A percentile compares a stretch with the other conserved stretches of the same genome.
These are phyloP conservation scores for Euptelea pleiosperma DNA, from an alignment of 164 flowering plant genomes.

Conservation along the genomic window DNA sequence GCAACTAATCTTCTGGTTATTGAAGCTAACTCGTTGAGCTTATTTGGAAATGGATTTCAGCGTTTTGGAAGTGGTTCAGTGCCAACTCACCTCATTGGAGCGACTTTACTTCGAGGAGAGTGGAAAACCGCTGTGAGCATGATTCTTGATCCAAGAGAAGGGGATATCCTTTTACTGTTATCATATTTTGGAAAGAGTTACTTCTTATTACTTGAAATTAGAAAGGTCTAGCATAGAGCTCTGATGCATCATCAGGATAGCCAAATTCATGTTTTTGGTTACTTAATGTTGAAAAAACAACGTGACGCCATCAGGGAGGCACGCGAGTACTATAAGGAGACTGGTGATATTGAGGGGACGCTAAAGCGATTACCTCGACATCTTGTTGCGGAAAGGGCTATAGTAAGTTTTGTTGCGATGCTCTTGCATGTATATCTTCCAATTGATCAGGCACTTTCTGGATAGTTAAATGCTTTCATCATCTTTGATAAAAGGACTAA, in stretches of 20 bases:
- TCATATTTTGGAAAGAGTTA: background rate
- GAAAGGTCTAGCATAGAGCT: background rate
- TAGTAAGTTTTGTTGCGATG: slow-evolving; percentile 47
- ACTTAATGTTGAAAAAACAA: slow-evolving; percentile 54
- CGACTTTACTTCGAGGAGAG: slow-evolving; percentile 86
- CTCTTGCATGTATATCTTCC: slow-evolving; percentile 2
- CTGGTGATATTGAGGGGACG: slow-evolving; percentile 75
- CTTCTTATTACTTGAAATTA: background rate
- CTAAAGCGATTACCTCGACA: slow-evolving; percentile 70
- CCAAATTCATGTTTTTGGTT: slow-evolving; percentile 28
- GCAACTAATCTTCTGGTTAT: background rate
- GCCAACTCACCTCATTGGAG: slow-evolving; percentile 87
- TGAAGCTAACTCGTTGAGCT: slow-evolving; percentile 9
- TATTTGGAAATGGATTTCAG: slow-evolving; percentile 35
- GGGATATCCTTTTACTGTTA: slow-evolving; percentile 78
- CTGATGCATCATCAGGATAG: background rate
- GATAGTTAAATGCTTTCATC: background rate
- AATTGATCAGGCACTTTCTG: background rate
- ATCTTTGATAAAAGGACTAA: too few species aligned
- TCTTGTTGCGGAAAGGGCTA: slow-evolving; percentile 83
- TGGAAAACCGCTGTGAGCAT: slow-evolving; percentile 73
- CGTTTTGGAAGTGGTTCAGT: slow-evolving; percentile 97
- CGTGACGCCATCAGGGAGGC: slow-evolving; percentile 47
- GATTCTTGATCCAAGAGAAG: slow-evolving; percentile 97
- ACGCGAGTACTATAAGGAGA: slow-evolving; percentile 78